Percentiles rank a stretch among this genome's conserved stretches.
These are phyloP conservation scores for Eucalyptus fibrosa DNA, from an alignment of 345 rosid genomes.

Conservation along the genomic window DNA sequence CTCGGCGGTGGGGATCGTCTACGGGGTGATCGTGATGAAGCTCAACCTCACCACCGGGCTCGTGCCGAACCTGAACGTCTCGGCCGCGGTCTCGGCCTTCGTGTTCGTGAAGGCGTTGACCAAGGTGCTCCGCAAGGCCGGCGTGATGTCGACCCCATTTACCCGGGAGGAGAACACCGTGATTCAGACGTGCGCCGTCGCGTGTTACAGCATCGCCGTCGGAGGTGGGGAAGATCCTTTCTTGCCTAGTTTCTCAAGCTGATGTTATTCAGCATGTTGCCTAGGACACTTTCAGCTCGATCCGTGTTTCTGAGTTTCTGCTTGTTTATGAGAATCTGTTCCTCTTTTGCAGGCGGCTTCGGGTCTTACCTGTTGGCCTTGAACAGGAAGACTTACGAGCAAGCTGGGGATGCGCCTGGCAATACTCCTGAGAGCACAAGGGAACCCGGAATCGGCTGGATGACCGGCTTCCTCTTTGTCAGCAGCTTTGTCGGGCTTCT, in stretches of 20 bases:
- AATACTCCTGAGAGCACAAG: conserved; percentile 50
- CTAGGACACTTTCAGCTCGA: neutral
- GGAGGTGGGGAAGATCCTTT: conserved; percentile 34
- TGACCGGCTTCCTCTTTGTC: conserved; percentile 70
- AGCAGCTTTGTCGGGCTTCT: conserved; percentile 73
- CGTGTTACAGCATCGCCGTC: conserved; percentile 81
- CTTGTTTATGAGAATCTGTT: neutral
- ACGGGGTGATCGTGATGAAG: conserved; percentile 78
- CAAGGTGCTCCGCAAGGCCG: conserved; percentile 47
- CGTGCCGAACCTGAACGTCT: conserved; percentile 85
- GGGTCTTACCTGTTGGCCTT: conserved; percentile 79
- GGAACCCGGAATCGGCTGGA: conserved; percentile 88
- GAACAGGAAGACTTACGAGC: conserved; percentile 54
- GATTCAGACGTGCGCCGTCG: conserved; percentile 82
- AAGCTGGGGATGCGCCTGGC: conserved; percentile 45
- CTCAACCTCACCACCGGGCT: conserved; percentile 81
- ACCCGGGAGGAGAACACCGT: conserved; percentile 82
- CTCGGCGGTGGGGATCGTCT: conserved; percentile 45
- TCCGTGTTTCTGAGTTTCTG: neutral
- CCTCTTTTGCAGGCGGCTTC: conserved; percentile 51
- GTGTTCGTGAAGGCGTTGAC: conserved; percentile 68
- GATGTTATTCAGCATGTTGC: neutral
- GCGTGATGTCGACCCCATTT: conserved; percentile 50
- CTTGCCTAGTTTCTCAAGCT: neutral
- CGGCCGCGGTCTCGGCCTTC: conserved; percentile 77